Evolutionary conservation across 2,329 filamentous ascomycete species (phyloP).

Genomic region (Aspergillus alliaceus): DNA sequence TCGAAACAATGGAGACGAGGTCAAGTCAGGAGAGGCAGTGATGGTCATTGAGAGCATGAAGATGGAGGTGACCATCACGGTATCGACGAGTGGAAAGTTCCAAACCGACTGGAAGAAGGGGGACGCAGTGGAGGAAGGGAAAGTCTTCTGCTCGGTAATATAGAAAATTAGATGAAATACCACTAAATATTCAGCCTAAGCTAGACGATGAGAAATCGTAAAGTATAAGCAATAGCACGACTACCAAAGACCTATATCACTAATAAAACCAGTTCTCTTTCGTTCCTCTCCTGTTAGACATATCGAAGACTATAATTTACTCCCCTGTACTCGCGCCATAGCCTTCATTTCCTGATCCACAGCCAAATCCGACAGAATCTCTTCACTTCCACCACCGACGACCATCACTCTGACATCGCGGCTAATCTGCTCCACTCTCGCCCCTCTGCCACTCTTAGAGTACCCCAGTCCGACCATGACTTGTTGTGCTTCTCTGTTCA

Average conservation of each 20-base stretch:
- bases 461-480: slow-evolving; percentile 56
- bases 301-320: too few relatives aligned
- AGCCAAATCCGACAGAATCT: slow-evolving; percentile 55
- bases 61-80: slow-evolving; percentile 39
- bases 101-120: slow-evolving; percentile 27
- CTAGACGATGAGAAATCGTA: too few relatives aligned
- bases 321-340: too few relatives aligned
- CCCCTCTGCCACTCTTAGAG: slow-evolving; percentile 49
- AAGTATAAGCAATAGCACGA: too few relatives aligned
- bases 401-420: slow-evolving; percentile 56
- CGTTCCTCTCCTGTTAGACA: too few relatives aligned
- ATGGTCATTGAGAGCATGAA: slow-evolving; percentile 48
- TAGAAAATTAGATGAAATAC: too few relatives aligned
- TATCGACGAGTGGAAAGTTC: slow-evolving; percentile 27
- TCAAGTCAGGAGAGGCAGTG: slow-evolving; percentile 32
- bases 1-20: slow-evolving; percentile 31
- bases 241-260: too few relatives aligned
- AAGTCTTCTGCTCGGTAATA: slow-evolving; percentile 28
- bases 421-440: slow-evolving; percentile 55
- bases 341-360: slow-evolving; percentile 48
- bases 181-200: too few relatives aligned
- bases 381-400: slow-evolving; percentile 56
- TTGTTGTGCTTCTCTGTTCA: slow-evolving; percentile 55
- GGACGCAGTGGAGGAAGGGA: slow-evolving; percentile 35
- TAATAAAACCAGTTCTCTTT: too few relatives aligned